phyloP scores from a whole-genome alignment of 2,329 filamentous ascomycete species.

The Fusarium haematococcum region DNA sequence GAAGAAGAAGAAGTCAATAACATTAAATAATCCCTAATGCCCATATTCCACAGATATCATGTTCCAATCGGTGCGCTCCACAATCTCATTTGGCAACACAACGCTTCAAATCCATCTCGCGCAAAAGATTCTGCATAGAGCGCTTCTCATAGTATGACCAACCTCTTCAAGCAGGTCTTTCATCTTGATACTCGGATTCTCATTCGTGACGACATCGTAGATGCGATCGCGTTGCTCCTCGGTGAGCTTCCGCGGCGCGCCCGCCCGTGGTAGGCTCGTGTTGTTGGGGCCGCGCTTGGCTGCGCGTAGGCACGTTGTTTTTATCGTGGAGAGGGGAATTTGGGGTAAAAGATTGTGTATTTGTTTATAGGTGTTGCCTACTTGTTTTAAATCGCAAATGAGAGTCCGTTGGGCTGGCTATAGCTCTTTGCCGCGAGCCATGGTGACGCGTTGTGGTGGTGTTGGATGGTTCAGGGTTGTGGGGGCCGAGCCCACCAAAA shows the following conservation, averaged over 20 bases:
- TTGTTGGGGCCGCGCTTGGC: neutral
- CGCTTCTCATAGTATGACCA: neutral
- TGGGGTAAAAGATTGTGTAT: neutral
- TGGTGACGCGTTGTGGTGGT: neutral
- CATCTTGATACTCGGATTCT: neutral
- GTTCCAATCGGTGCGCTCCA: neutral
- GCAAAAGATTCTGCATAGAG: neutral
- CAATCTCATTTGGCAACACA: neutral
- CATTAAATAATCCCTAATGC: neutral
- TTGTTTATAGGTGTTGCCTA: neutral
- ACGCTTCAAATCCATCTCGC: neutral
- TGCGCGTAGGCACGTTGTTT: neutral
- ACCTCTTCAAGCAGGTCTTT: neutral
- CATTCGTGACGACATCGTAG: neutral
- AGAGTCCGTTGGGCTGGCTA: neutral
- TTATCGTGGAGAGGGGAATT: neutral
- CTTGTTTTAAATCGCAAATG: neutral
- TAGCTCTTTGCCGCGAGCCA: neutral
- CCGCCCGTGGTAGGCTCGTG: neutral
- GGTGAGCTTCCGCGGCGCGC: neutral
- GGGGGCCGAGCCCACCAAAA: neutral
- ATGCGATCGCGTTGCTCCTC: neutral
- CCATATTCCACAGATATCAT: neutral
- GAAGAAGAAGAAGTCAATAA: neutral
- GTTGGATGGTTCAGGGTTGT: neutral